Percentiles rank a stretch among this genome's conserved stretches.
These are phyloP conservation scores for Trichosporon ovoides DNA, from an alignment of 1,284 basidiomycete species.

Conservation along the genomic window DNA sequence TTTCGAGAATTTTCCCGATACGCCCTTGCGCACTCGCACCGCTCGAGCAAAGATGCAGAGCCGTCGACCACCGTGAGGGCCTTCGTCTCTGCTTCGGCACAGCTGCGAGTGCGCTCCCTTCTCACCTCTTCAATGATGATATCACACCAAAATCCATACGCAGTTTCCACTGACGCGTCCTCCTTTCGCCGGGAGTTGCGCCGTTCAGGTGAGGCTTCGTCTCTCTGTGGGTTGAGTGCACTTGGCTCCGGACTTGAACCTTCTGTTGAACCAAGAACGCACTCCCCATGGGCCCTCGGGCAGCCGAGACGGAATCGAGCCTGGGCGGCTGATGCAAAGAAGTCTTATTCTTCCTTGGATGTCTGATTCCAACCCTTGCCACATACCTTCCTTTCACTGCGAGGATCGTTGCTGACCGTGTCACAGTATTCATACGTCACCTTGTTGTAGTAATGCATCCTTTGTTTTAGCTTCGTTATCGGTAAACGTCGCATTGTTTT, in stretches of 20 bases:
- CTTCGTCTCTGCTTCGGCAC: background rate
- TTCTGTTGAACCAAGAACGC: conserved; percentile 36
- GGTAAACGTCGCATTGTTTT: background rate
- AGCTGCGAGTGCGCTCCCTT: background rate
- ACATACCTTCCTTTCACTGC: background rate
- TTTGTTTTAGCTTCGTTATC: background rate
- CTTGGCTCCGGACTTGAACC: conserved; percentile 41
- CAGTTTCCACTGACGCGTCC: conserved; percentile 52
- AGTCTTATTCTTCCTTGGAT: conserved; percentile 51
- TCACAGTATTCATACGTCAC: background rate
- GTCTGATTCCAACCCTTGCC: conserved; percentile 39
- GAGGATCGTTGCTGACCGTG: conserved; percentile 8
- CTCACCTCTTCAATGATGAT: conserved; percentile 39
- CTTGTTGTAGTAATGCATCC: background rate
- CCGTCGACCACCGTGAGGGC: background rate
- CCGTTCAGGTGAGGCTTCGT: conserved; percentile 23
- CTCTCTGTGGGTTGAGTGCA: conserved; percentile 22
- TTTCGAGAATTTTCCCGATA: background rate
- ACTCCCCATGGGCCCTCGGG: conserved; percentile 32
- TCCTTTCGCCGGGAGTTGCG: conserved; percentile 45
- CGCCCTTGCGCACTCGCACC: conserved; percentile 7
- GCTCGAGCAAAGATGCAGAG: background rate
- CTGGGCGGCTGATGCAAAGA: conserved; percentile 42
- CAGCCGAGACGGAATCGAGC: conserved; percentile 27
- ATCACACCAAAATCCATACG: conserved; percentile 49